phyloP scores from a whole-genome alignment of 2,329 filamentous ascomycete species.

The Geoglossum cookeanum region DNA sequence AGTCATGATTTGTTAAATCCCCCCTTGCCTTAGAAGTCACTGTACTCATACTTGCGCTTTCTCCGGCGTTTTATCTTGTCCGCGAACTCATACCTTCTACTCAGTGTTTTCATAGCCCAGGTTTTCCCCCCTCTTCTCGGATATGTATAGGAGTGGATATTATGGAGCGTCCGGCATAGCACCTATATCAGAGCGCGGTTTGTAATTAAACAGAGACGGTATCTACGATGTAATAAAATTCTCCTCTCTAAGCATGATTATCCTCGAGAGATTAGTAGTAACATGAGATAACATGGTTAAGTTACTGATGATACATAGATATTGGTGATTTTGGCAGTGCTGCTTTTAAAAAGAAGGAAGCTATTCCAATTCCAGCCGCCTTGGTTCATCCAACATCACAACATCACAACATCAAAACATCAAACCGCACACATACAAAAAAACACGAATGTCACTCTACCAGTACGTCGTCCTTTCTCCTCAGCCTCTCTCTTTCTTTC shows the following conservation, averaged over 20 bases:
- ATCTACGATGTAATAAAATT: constrained; percentile 1
- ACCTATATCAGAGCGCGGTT: background rate
- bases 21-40: background rate
- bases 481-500: too few species aligned
- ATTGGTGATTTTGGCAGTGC: too few species aligned
- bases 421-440: background rate
- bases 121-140: background rate
- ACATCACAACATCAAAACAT: too few species aligned
- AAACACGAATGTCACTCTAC: background rate
- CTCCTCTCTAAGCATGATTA: constrained; percentile 1
- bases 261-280: too few species aligned
- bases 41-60: background rate
- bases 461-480: background rate
- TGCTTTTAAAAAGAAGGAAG: background rate
- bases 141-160: background rate
- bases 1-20: background rate
- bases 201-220: constrained; percentile 1
- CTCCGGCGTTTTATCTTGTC: background rate
- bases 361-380: background rate
- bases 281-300: background rate
- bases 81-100: background rate
- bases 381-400: background rate
- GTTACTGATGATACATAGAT: too few species aligned
- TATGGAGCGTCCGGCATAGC: background rate
- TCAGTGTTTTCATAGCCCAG: background rate